Evolutionary conservation across 306 rosid genomes (phyloP), one percentile per base, ranked within the genome.

Genomic region (Arachis stenosperma): DNA sequence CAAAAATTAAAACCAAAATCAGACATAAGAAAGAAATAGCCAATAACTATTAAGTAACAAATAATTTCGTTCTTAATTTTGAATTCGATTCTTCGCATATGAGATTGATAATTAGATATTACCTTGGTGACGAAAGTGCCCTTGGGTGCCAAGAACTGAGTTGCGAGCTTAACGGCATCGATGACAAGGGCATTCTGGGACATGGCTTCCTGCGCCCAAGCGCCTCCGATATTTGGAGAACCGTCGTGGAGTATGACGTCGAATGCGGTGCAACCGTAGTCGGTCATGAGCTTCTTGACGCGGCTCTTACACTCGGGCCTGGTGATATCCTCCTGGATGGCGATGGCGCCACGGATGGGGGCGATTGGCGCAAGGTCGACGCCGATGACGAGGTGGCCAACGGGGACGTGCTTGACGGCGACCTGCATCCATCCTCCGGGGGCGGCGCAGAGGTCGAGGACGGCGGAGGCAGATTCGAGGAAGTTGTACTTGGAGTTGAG

Each of bases 371-470:
- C 96, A 27, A 94, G 79, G 63, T 94, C 98, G 42, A 94, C 85
- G 29, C 98, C 98, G 41, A 91, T 67, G 3, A 94, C 90, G 13
- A 91, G 88, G 60, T 90, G 86, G 54, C 83, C 80, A 2, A 91
- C 92, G 4, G 98, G 98, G 13, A 86, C 87, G 2, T 90, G 91
- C 69, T 94, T 87, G 2, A 94, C 96, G 5, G 97, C 97, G 6
- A 91, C 91, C 75, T 94, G 98, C 97, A 91, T 91, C 98, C 98
- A 94, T 0, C 98, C 98, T 0, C 98, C 98, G 5, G 97, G 98
- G 39, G 98, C 98, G 65, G 98, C 98, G 78, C 98, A 94, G 76
- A 94, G 98, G 65, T 94, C 97, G 83, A 94, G 98, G 44, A 94
- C 95, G 79, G 93, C 70, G 66, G 76, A 92, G 9, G 97, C 75